Percentiles rank a stretch among this genome's conserved stretches.
Conservation (phyloP, 148 eudicot species). For the Arctostaphylos glauca region DNA sequence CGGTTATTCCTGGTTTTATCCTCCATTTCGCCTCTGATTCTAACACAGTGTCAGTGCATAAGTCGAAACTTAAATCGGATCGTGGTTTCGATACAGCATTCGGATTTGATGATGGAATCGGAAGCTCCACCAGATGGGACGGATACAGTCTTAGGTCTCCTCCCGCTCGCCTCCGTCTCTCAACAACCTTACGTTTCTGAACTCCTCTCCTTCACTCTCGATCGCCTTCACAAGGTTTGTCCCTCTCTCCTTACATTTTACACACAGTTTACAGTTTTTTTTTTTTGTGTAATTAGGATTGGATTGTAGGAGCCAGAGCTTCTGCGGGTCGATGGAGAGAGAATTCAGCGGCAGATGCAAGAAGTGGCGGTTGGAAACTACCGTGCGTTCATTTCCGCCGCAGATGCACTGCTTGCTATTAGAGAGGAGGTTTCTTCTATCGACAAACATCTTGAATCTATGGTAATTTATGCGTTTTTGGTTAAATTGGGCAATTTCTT, state of each 20-base stretch:
- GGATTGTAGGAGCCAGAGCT: slow-evolving; percentile 85
- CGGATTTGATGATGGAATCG: slow-evolving; percentile 24
- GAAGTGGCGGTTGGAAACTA: slow-evolving; percentile 97
- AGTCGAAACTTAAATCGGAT: not conserved
- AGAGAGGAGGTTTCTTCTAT: slow-evolving; percentile 80
- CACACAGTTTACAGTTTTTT: not conserved
- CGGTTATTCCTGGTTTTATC: no score
- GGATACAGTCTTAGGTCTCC: slow-evolving; percentile 43
- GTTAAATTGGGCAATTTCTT: not conserved
- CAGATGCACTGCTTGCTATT: slow-evolving; percentile 82
- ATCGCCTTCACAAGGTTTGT: slow-evolving; percentile 90
- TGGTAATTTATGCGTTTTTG: slow-evolving; percentile 42
- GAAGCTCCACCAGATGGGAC: slow-evolving; percentile 38
- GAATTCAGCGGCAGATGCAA: slow-evolving; percentile 95
- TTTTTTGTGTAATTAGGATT: not conserved
- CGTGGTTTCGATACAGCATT: not conserved
- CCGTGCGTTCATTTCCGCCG: slow-evolving; percentile 90
- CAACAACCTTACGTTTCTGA: slow-evolving; percentile 98
- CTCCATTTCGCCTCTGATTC: not conserved
- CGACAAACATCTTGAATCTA: slow-evolving; percentile 77
- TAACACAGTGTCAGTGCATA: not conserved
- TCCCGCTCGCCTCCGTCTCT: slow-evolving; percentile 79
- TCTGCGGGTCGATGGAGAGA: slow-evolving; percentile 90
- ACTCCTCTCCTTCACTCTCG: slow-evolving; percentile 96
- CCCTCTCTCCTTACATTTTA: not conserved